Evolutionary conservation across 2,329 filamentous ascomycete species (phyloP).

Genomic region (Colletotrichum echinochloae): DNA sequence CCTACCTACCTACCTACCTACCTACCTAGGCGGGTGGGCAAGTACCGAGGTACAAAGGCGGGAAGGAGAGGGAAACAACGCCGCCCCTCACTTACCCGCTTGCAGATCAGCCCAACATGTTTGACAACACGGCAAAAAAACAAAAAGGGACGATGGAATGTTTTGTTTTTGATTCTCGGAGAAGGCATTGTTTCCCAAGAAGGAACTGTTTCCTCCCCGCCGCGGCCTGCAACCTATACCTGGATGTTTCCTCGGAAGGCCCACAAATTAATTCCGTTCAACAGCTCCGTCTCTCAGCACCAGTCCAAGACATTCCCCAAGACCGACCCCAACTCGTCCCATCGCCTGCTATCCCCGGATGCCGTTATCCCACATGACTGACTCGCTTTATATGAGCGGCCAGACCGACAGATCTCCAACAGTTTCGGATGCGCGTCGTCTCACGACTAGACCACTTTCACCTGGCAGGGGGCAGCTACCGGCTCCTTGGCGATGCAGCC

Average conservation of each 20-base stretch:
- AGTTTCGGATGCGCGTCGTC: conserved; percentile 12
- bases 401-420: conserved; percentile 14
- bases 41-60: neutral
- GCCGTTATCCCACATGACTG: neutral
- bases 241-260: conserved; percentile 14
- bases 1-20: neutral
- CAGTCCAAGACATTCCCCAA: neutral
- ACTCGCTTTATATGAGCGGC: neutral
- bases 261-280: neutral
- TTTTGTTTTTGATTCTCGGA: neutral
- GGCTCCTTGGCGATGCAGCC: neutral
- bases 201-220: neutral
- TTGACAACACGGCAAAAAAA: neutral
- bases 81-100: neutral
- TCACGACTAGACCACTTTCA: neutral
- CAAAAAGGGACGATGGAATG: neutral
- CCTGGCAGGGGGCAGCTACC: neutral
- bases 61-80: conserved; percentile 2
- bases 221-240: neutral
- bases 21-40: neutral
- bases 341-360: neutral
- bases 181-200: neutral
- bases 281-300: neutral
- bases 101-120: neutral
- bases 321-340: neutral